Percentiles rank a stretch among this genome's conserved stretches.
These are phyloP conservation scores for Talaromyces wortmannii DNA, from an alignment of 495 filamentous ascomycete species.

Conservation along the genomic window DNA sequence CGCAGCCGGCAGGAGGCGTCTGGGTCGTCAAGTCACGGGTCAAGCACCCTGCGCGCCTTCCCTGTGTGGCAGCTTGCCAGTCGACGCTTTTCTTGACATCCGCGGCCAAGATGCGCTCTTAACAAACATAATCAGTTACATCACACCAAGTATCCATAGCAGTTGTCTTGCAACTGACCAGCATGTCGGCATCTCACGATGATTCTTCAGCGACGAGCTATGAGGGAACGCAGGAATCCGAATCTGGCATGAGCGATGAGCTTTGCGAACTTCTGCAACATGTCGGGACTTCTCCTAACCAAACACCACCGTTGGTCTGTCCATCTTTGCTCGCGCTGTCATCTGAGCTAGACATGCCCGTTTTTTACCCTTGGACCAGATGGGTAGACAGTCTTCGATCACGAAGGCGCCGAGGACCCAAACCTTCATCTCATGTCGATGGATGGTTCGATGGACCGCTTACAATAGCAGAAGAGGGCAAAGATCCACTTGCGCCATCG, in stretches of 20 bases:
- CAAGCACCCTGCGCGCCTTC: too few species aligned
- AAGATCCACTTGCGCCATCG: not conserved
- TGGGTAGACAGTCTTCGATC: slow-evolving; percentile 50
- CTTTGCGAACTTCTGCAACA: not conserved
- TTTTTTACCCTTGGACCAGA: slow-evolving; percentile 35
- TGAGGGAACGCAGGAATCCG: not conserved
- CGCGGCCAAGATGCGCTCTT: not conserved
- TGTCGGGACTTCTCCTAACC: not conserved
- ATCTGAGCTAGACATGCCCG: not conserved
- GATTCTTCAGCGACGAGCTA: not conserved
- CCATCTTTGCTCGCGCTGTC: not conserved
- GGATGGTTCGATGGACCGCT: slow-evolving; percentile 38
- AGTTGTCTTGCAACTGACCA: not conserved
- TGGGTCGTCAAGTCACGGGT: too few species aligned
- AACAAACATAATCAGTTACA: not conserved
- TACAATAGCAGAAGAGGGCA: slow-evolving; percentile 17
- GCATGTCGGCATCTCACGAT: not conserved
- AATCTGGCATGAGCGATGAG: not conserved
- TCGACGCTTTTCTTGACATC: not conserved
- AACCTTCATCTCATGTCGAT: slow-evolving; percentile 20
- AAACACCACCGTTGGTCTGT: not conserved
- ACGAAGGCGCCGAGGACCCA: slow-evolving; percentile 21
- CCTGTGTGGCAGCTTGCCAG: not conserved
- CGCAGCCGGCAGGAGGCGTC: too few species aligned
- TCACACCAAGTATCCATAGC: not conserved